Percentiles rank a stretch among this genome's conserved stretches.
Conservation (phyloP, 345 rosid genomes). For the Eucalyptus marginata region DNA sequence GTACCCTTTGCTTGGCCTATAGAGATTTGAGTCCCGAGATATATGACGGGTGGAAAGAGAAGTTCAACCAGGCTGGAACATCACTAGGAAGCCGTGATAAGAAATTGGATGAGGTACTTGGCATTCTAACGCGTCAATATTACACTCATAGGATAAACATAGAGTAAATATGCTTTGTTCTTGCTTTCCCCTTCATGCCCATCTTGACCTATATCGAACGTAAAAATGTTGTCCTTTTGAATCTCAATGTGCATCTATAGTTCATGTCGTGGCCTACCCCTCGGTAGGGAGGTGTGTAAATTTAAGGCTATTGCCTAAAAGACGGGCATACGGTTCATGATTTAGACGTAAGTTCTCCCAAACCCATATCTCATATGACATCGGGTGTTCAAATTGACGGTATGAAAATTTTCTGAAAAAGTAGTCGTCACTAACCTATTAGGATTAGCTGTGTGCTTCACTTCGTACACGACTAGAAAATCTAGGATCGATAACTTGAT, state of each 20-base stretch:
- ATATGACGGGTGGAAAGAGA: constrained; percentile 93
- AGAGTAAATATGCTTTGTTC: not conserved
- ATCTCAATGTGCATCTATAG: not conserved
- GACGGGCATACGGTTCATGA: no score
- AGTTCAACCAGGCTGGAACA: constrained; percentile 88
- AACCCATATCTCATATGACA: no score
- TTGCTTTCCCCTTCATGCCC: not conserved
- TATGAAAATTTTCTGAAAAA: no score
- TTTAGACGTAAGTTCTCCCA: no score
- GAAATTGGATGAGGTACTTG: constrained; percentile 88
- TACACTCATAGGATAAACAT: not conserved
- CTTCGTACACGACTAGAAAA: no score
- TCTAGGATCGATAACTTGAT: no score
- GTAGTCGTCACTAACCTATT: no score
- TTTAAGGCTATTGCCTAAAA: no score
- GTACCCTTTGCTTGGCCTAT: constrained; percentile 96
- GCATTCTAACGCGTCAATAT: not conserved
- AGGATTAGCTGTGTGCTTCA: no score
- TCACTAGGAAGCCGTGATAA: constrained; percentile 86
- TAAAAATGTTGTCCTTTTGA: not conserved
- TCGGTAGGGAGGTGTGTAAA: no score
- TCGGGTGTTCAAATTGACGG: no score
- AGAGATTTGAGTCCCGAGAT: constrained; percentile 57
- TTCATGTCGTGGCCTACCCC: no score
- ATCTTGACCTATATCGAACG: not conserved